These are phyloP conservation scores for Colletotrichum sojae DNA, from an alignment of 2,329 filamentous ascomycete genomes.

Conservation along the genomic window DNA sequence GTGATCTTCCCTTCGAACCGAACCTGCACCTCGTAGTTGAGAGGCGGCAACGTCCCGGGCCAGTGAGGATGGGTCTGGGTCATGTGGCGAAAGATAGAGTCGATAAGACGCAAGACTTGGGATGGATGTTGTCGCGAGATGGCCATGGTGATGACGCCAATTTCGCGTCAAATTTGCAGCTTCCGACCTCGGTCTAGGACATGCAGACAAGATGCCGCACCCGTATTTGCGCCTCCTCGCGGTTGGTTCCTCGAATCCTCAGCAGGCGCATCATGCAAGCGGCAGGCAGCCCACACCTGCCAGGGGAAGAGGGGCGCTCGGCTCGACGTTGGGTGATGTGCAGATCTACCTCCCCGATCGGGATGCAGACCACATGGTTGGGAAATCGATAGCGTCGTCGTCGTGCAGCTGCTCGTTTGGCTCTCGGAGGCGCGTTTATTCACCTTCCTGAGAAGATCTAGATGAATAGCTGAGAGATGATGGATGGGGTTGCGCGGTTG, in stretches of 20 bases:
- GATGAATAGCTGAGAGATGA: no score
- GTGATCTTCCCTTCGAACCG: no score
- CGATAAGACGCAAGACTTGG: not conserved
- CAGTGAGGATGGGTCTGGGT: no score
- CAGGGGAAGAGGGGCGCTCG: not conserved
- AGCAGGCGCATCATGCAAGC: constrained; percentile 2
- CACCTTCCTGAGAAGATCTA: constrained; percentile 1
- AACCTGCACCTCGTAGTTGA: no score
- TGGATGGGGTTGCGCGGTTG: not conserved
- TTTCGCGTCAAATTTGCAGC: not conserved
- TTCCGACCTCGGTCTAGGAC: constrained; percentile 7
- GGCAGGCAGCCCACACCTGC: constrained; percentile 6
- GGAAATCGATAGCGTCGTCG: not conserved
- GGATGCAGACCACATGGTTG: constrained; percentile 1
- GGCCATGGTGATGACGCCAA: not conserved
- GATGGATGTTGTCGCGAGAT: not conserved
- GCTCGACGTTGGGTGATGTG: not conserved
- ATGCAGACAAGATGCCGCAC: not conserved
- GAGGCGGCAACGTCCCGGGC: no score
- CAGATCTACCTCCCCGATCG: constrained; percentile 15
- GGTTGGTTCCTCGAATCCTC: constrained; percentile 12
- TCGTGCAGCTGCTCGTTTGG: not conserved
- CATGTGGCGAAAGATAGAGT: not conserved
- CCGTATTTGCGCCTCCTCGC: not conserved
- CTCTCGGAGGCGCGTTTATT: not conserved